phyloP scores from a whole-genome alignment of 129 eudicot species.

The Glebionis coronaria region DNA sequence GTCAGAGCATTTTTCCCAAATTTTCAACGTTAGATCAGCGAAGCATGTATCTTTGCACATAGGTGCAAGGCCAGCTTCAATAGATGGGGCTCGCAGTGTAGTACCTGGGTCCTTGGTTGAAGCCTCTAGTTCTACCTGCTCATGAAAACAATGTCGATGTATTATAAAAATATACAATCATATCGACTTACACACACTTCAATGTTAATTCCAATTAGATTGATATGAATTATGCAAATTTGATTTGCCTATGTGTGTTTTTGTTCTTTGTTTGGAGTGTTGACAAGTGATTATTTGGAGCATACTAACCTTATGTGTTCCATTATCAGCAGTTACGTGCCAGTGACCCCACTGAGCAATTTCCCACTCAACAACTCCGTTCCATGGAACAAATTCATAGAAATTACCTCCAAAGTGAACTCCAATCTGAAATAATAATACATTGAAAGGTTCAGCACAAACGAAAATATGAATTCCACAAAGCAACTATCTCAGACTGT shows the following conservation, averaged over 20 bases:
- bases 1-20: slow-evolving; percentile 66
- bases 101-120: slow-evolving; percentile 81
- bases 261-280: slow-evolving; percentile 8
- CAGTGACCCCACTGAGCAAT: slow-evolving; percentile 88
- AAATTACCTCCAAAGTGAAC: slow-evolving; percentile 80
- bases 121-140: slow-evolving; percentile 83
- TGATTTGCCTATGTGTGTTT: neutral
- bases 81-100: slow-evolving; percentile 88
- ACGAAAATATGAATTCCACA: neutral
- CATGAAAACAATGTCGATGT: neutral
- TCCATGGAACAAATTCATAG: slow-evolving; percentile 98
- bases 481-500: neutral
- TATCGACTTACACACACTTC: neutral
- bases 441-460: slow-evolving; percentile 3
- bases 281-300: neutral
- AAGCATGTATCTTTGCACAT: slow-evolving; percentile 93
- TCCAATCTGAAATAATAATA: slow-evolving; percentile 60
- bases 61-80: slow-evolving; percentile 77
- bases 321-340: slow-evolving; percentile 69
- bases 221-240: neutral
- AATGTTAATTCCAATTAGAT: slow-evolving; percentile 1
- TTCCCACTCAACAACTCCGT: slow-evolving; percentile 86
- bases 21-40: slow-evolving; percentile 54
- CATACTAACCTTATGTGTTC: slow-evolving; percentile 58
- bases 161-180: neutral